Percentiles rank a stretch among this genome's conserved stretches.
Evolutionary conservation across 75 land plant genomes (phyloP).

Genomic region (Selaginella tamariscina): DNA sequence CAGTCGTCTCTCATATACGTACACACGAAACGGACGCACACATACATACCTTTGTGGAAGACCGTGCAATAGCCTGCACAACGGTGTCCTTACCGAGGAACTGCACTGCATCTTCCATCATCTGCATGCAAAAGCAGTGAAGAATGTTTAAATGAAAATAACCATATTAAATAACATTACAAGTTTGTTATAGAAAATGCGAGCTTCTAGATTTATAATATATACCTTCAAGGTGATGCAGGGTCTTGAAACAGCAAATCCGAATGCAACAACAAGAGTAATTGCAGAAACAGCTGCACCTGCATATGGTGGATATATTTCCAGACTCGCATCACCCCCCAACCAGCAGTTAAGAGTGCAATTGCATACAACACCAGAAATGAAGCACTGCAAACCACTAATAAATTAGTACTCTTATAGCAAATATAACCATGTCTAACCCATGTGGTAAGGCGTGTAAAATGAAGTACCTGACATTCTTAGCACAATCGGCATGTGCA

Average conservation of each 20-base stretch:
- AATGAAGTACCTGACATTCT: slow-evolving; percentile 81
- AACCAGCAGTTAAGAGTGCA: slow-evolving; percentile 86
- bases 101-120: slow-evolving; percentile 91
- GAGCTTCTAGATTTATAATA: background rate
- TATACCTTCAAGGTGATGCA: slow-evolving; percentile 75
- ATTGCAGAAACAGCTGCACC: slow-evolving; percentile 98
- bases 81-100: slow-evolving; percentile 91
- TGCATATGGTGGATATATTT: slow-evolving; percentile 96
- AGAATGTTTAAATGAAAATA: background rate
- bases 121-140: slow-evolving; percentile 27
- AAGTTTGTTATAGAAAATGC: background rate
- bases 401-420: background rate
- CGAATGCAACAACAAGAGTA: slow-evolving; percentile 93
- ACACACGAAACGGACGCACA: too few species aligned
- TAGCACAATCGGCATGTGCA: slow-evolving; percentile 99
- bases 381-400: slow-evolving; percentile 48
- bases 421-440: background rate
- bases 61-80: slow-evolving; percentile 90
- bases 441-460: background rate
- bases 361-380: slow-evolving; percentile 84
- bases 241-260: slow-evolving; percentile 97
- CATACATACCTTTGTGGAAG: slow-evolving; percentile 79
- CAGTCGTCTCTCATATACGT: too few species aligned
- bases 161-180: background rate
- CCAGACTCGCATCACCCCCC: slow-evolving; percentile 99